A percentile compares a stretch with the other conserved stretches of the same genome.
Conservation (phyloP, 1,139 yeast species). For the Nakaseomyces delphensis region DNA sequence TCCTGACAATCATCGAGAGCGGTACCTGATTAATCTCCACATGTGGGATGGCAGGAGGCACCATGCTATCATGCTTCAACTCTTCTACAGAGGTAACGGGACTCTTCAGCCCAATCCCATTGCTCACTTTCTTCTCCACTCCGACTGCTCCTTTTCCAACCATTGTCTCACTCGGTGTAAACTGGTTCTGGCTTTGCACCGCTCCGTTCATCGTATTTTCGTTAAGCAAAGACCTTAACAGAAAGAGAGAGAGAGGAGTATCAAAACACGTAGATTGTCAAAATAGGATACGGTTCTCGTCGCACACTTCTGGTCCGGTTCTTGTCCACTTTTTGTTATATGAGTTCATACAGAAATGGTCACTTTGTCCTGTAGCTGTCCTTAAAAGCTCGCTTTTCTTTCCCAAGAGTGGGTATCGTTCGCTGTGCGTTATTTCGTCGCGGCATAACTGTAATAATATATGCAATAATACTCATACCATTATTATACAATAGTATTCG, state of each 20-base stretch:
- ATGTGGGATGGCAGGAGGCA: slow-evolving; percentile 29
- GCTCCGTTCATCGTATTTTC: background rate
- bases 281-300: background rate
- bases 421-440: background rate
- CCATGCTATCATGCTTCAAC: background rate
- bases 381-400: too few relatives aligned
- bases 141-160: background rate
- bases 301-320: too few relatives aligned
- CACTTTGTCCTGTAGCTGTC: too few relatives aligned
- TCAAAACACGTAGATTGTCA: too few relatives aligned
- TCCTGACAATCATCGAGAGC: slow-evolving; percentile 27
- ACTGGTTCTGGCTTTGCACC: background rate
- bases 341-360: too few relatives aligned
- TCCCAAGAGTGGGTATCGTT: too few relatives aligned
- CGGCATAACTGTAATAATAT: background rate
- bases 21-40: slow-evolving; percentile 31
- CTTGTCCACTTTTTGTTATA: too few relatives aligned
- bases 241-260: background rate
- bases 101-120: slow-evolving; percentile 5
- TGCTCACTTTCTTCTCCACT: background rate
- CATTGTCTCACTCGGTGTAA: slow-evolving; percentile 1
- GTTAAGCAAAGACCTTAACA: background rate
- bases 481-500: too few relatives aligned
- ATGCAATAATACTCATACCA: too few relatives aligned
- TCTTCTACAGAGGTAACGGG: slow-evolving; percentile 2